Evolutionary conservation across 108 stramenopile genomes (phyloP).

Genomic region (Stephanodiscus minutulus): DNA sequence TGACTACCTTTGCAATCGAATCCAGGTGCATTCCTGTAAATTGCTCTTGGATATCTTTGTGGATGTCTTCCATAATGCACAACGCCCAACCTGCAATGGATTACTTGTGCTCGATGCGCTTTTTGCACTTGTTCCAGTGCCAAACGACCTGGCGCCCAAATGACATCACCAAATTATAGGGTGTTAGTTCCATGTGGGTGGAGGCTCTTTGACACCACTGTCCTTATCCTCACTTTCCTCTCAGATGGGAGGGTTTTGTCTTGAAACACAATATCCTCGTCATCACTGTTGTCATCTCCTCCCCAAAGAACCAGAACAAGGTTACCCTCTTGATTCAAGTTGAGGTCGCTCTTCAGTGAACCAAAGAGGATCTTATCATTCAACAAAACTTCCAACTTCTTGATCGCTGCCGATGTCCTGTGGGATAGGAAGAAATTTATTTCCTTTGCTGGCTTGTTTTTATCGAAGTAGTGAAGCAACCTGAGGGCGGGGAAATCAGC

Average conservation of each 20-base stretch:
- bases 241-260: background rate
- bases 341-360: background rate
- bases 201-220: background rate
- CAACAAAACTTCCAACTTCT: background rate
- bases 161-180: too few relatives aligned
- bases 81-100: too few relatives aligned
- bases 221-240: too few relatives aligned
- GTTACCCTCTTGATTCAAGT: background rate
- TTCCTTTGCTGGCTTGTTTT: background rate
- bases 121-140: too few relatives aligned
- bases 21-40: background rate
- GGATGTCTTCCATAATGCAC: background rate
- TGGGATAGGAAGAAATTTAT: background rate
- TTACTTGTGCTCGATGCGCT: too few relatives aligned
- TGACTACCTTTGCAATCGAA: background rate
- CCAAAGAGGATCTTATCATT: constrained; percentile 13
- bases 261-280: background rate
- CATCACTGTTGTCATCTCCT: background rate
- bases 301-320: background rate
- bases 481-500: constrained; percentile 18
- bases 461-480: constrained; percentile 18
- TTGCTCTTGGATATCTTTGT: background rate
- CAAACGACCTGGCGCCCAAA: too few relatives aligned
- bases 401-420: background rate
- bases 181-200: background rate